Percentiles rank a stretch among this genome's conserved stretches.
Evolutionary conservation across 768 basidiomycete species (phyloP).

Genomic region (Arthromyces matolae): DNA sequence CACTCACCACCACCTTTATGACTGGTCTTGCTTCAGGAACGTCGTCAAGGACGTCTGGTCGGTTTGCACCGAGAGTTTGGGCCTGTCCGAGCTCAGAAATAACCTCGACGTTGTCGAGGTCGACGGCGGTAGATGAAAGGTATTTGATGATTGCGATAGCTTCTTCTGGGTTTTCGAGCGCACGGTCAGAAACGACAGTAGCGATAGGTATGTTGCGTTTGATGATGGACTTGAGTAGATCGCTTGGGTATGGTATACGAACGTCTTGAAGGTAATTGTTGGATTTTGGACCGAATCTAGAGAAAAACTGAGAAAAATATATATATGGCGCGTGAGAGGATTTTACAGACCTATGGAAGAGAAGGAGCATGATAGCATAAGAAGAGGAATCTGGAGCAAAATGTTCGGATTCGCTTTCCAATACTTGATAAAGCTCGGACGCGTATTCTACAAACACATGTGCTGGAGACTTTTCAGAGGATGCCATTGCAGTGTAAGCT

Average conservation of each 20-base stretch:
- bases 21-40: conserved; percentile 68
- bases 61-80: conserved; percentile 38
- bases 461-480: conserved; percentile 34
- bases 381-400: conserved; percentile 52
- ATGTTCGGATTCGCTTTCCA: conserved; percentile 48
- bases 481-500: conserved; percentile 61
- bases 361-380: conserved; percentile 66
- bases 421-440: conserved; percentile 53
- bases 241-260: conserved; percentile 21
- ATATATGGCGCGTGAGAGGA: background rate
- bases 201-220: conserved; percentile 47
- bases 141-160: conserved; percentile 50
- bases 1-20: conserved; percentile 31
- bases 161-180: conserved; percentile 51
- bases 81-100: conserved; percentile 56
- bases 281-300: conserved; percentile 39
- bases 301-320: background rate
- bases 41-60: conserved; percentile 40
- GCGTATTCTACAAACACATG: conserved; percentile 62
- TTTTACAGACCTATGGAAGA: conserved; percentile 46
- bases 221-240: conserved; percentile 43
- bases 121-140: conserved; percentile 59
- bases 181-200: conserved; percentile 54
- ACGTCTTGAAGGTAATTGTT: conserved; percentile 15
- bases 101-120: conserved; percentile 45